These are phyloP conservation scores for Suillus plorans DNA, from an alignment of 768 basidiomycete genomes.

Conservation along the genomic window DNA sequence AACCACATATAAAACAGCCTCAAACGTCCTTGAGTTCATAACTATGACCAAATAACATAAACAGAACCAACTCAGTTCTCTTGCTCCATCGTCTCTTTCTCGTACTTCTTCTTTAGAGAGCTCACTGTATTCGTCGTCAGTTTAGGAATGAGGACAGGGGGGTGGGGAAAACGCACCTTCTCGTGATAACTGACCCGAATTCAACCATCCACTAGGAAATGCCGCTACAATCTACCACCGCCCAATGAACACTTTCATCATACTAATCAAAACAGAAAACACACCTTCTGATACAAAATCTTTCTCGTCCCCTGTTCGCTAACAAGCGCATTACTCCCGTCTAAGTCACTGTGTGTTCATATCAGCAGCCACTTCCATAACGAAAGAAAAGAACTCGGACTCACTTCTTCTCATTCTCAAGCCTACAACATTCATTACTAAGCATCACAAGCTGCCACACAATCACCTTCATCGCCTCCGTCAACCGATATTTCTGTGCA, in stretches of 20 bases:
- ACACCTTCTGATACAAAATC: slow-evolving; percentile 74
- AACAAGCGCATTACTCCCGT: slow-evolving; percentile 67
- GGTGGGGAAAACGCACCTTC: slow-evolving; percentile 57
- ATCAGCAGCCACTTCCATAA: not conserved
- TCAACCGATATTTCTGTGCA: slow-evolving; percentile 73
- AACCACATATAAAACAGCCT: not conserved
- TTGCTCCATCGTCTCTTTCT: slow-evolving; percentile 69
- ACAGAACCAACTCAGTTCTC: slow-evolving; percentile 32
- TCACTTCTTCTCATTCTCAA: slow-evolving; percentile 66
- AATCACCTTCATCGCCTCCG: slow-evolving; percentile 74
- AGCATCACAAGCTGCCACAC: slow-evolving; percentile 81
- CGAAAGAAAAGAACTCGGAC: slow-evolving; percentile 7
- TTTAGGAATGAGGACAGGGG: not conserved
- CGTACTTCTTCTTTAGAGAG: slow-evolving; percentile 80
- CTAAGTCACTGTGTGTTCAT: slow-evolving; percentile 42
- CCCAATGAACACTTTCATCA: not conserved
- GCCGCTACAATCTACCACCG: slow-evolving; percentile 63
- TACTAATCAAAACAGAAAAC: slow-evolving; percentile 10
- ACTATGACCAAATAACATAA: not conserved
- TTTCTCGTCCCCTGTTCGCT: slow-evolving; percentile 84
- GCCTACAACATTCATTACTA: slow-evolving; percentile 79
- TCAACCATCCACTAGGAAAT: slow-evolving; percentile 84
- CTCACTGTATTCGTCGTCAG: slow-evolving; percentile 51
- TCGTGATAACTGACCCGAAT: slow-evolving; percentile 81
- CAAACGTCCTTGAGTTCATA: not conserved